Base-by-base conservation (phyloP, 495 filamentous ascomycete genomes). In the Articulospora tetracladia region DNA sequence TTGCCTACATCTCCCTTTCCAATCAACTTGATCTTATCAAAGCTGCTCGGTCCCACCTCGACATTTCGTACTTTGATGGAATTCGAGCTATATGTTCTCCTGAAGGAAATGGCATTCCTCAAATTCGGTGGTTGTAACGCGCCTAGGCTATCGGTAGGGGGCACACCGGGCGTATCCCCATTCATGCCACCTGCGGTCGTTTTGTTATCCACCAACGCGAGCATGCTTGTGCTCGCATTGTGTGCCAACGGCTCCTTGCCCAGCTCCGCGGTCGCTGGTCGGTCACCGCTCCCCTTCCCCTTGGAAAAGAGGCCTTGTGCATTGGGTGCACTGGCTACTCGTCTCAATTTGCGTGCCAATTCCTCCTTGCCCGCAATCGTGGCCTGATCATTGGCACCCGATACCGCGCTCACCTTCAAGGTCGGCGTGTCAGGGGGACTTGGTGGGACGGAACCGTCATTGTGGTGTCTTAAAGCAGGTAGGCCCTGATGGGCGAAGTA, bases 1-100 rank as follows among this genome's bases (percentile, higher is more conserved):
- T 98, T 98, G 28, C 94, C 94, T 25, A 98, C 94, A 74, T 98
- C 94, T 61, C 94, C 94, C 77, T 98, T 98, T 19, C 94, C 94
- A 70, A 98, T 95, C 73, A 98, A 78, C 69, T 98, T 98, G 75
- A 98, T 97, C 84, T 98, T 98, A 75, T 98, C 94, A 69, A 98
- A 98, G 67, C 94, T 98, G 59, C 87, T 80, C 7, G 94, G 94
- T 0, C 93, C 90, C 32, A 98, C 94, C 75, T 98, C 94, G 52
- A 98, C 94, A 72, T 96, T 90, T 65, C 93, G 84, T 59, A 98
- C 89, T 73, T 97, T 97, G 77, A 98, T 98, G 41, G 94, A 98
- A 69, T 98, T 98, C 57, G 94, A 97, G 74, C 94, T 98, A 73
- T 98, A 98, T 2, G 94, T 98, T 68, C 94, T 84, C 63, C 94